Evolutionary conservation across 2,329 filamentous ascomycete species (phyloP), one percentile per base, ranked within the genome.

Genomic region (Aspergillus sp.): DNA sequence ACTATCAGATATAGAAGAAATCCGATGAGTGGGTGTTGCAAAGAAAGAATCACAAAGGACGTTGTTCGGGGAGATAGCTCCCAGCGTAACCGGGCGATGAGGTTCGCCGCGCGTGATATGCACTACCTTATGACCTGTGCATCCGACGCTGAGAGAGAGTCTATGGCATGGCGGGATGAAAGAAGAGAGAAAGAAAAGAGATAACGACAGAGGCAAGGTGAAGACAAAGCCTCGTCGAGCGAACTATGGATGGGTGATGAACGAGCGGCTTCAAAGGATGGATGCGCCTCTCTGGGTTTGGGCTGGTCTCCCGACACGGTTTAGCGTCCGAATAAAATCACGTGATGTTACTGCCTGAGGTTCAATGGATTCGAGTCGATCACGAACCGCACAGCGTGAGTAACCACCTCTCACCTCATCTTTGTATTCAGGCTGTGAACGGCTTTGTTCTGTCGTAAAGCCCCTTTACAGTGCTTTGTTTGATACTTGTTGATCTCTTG

Each of bases 131-230:
- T 23, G 17, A 52, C 45, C 50, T 31, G 38, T 61, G 60, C 56
- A 60, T 54, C 54, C 57, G 52, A 57, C 53, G 56, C 57, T 54
- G 16, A 17, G 16, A 45, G 16, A 13, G 20, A 40, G 36, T 16
- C 50, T 62, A 63, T 32, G 53, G 53, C 61, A 63, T 62, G 49
- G 49, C 56, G 49, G 42, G 31, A 9, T 36, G 17, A 53, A 42
- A 21, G 43, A 51, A 19, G 47, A 53, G 54, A 20, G 32, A 11
- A 16, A 40, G 42, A 51, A 52, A 54, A 43, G 19, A 52, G 57
- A 38, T 42, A 58, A 34, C 54, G 53, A 53, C 47, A 54, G 56
- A 41, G 41, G 48, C 52, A 20, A 36, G 49, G 34, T 53, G 45
- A 45, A 31, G 32, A 20, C 29, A 49, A 47, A 42, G 45, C 50